phyloP scores from a whole-genome alignment of 1,284 basidiomycete genomes.

The Fereydounia khargensis region DNA sequence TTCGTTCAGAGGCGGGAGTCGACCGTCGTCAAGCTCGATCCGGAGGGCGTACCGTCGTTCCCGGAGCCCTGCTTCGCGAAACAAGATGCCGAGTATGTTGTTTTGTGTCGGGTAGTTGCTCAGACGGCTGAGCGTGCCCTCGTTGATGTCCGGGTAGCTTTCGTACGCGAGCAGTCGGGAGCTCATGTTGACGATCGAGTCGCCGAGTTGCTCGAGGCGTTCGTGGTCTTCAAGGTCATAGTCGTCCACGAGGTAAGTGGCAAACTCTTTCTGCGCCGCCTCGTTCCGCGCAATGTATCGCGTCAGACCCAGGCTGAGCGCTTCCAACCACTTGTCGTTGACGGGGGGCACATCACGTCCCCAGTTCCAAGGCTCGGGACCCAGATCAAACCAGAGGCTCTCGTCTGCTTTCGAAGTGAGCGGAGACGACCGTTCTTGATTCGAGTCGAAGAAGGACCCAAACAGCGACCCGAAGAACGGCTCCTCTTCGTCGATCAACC shows the following conservation, averaged over 20 bases:
- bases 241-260: slow-evolving; percentile 20
- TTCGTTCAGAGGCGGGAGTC: slow-evolving; percentile 4
- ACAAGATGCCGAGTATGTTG: slow-evolving; percentile 27
- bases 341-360: slow-evolving; percentile 18
- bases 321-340: slow-evolving; percentile 31
- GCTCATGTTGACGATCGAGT: slow-evolving; percentile 38
- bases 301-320: slow-evolving; percentile 20
- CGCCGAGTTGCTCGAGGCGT: slow-evolving; percentile 29
- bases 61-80: slow-evolving; percentile 21
- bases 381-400: slow-evolving; percentile 23
- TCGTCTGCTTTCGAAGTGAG: slow-evolving; percentile 10
- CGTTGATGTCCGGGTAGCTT: slow-evolving; percentile 29
- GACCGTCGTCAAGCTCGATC: slow-evolving; percentile 12
- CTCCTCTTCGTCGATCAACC: slow-evolving; percentile 27
- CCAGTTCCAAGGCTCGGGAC: slow-evolving; percentile 25
- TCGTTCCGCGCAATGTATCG: slow-evolving; percentile 10
- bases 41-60: slow-evolving; percentile 8
- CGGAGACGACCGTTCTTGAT: slow-evolving; percentile 22
- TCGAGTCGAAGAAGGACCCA: slow-evolving; percentile 35
- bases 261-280: slow-evolving; percentile 3
- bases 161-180: slow-evolving; percentile 25
- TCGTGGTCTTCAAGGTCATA: slow-evolving; percentile 35
- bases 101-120: slow-evolving; percentile 36
- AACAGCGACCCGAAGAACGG: no score
- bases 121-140: slow-evolving; percentile 19